Evolutionary conservation across 2,329 filamentous ascomycete species (phyloP), one percentile per base, ranked within the genome.

Genomic region (Venturia effusa): DNA sequence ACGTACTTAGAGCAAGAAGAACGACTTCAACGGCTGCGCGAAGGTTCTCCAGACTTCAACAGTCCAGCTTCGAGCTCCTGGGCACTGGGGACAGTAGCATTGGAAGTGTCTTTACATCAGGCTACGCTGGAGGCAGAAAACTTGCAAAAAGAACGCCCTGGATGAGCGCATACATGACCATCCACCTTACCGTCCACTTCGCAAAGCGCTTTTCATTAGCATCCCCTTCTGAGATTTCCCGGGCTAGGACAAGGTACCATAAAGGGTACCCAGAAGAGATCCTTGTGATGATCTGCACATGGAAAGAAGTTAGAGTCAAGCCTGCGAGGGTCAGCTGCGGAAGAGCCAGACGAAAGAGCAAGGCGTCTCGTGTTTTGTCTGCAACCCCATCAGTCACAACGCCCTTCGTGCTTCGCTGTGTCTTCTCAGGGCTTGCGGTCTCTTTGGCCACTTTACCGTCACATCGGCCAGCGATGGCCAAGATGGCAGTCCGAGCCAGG

Each of bases 221-320:
- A 27, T 62, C 15, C 39, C 27, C 34, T 8, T 30, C 24, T 64
- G 64, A 22, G n/a, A 64, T 57, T 13, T 73, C 64, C 67, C 61
- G 59, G 0, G 89, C 89, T 45, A 96, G 73, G 80, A 88, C 90
- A 80, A 89, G 87, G 72, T 96, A 94, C 91, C 92, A 97, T 22
- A 94, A 76, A 1, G 92, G 89, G 74, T 93, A 96, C 0, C 87
- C 93, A 0, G 92, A 96, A 1, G 90, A 88, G 19, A 99, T 82
- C 30, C 94, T 85, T 55, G 88, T 96, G 70, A 97, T 88, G 68
- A 99, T 95, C 75, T 99, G 94, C 32, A 97, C 88, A 72, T 99
- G 94, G 71, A 95, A 96, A 67, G 79, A 90, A 15, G 87, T 90
- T 24, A 92, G 75, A 24, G 91, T 89, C 65, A 93, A 74, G 2